A percentile compares a stretch with the other conserved stretches of the same genome.
Conservation (phyloP, 345 rosid species). For the Eucalyptus brandiana region DNA sequence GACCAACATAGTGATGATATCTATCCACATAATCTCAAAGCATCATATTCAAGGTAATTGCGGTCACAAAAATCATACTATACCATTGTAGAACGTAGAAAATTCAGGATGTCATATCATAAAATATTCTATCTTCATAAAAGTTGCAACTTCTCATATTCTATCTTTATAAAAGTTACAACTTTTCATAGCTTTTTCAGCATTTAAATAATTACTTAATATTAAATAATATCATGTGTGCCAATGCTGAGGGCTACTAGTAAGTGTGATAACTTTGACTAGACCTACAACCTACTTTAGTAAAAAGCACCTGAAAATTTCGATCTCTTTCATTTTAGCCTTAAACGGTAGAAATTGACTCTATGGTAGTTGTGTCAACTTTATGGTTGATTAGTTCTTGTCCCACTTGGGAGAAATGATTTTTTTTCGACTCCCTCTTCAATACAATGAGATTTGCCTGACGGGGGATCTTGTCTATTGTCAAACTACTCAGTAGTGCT, state of each 20-base stretch:
- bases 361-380: background rate
- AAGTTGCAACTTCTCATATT: too few species aligned
- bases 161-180: too few species aligned
- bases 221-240: too few species aligned
- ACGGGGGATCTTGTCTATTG: background rate
- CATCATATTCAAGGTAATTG: too few species aligned
- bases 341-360: background rate
- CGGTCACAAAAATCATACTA: too few species aligned
- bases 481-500: background rate
- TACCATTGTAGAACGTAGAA: too few species aligned
- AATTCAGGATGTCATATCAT: too few species aligned
- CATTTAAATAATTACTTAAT: too few species aligned
- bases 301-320: background rate
- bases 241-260: background rate
- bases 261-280: background rate
- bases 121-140: too few species aligned
- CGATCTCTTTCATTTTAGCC: background rate
- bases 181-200: too few species aligned
- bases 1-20: too few species aligned
- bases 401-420: background rate
- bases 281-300: background rate
- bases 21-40: too few species aligned
- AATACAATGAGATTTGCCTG: background rate
- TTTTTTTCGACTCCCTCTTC: background rate
- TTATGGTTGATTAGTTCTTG: background rate